Evolutionary conservation across 2,329 filamentous ascomycete genomes (phyloP).

Genomic region (Ascochyta koolunga): DNA sequence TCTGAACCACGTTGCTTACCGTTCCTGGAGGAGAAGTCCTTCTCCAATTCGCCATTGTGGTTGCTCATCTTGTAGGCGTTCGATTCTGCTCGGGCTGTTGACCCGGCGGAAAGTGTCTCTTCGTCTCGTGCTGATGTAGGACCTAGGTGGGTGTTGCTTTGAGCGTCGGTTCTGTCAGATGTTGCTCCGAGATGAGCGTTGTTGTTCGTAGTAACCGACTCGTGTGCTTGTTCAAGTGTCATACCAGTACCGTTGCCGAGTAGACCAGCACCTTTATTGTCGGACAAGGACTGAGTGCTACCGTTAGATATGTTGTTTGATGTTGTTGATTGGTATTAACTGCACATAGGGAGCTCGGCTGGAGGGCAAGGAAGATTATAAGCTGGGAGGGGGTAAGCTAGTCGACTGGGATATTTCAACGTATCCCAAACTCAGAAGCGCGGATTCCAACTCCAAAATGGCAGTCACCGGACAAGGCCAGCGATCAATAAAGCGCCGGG

Average conservation of each 20-base stretch:
- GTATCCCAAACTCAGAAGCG: conserved; percentile 22
- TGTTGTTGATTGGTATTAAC: conserved; percentile 16
- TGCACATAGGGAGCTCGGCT: conserved; percentile 14
- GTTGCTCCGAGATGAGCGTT: conserved; percentile 21
- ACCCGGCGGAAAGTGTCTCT: conserved; percentile 33
- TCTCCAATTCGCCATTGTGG: conserved; percentile 45
- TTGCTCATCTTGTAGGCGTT: conserved; percentile 26
- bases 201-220: conserved; percentile 17
- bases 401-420: conserved; percentile 15
- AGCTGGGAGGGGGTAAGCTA: conserved; percentile 12
- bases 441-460: conserved; percentile 18
- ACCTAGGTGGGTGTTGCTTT: conserved; percentile 30
- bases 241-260: conserved; percentile 23
- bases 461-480: conserved; percentile 33
- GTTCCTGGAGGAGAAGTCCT: conserved; percentile 50
- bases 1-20: conserved; percentile 16
- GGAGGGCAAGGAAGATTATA: conserved; percentile 19
- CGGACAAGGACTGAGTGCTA: neutral
- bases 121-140: conserved; percentile 28
- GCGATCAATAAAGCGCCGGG: conserved; percentile 24
- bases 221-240: conserved; percentile 17
- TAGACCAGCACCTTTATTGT: conserved; percentile 9
- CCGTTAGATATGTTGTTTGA: conserved; percentile 6
- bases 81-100: conserved; percentile 31
- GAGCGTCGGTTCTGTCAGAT: conserved; percentile 13